Evolutionary conservation across 345 rosid species (phyloP).

Genomic region (Garcia nutans): DNA sequence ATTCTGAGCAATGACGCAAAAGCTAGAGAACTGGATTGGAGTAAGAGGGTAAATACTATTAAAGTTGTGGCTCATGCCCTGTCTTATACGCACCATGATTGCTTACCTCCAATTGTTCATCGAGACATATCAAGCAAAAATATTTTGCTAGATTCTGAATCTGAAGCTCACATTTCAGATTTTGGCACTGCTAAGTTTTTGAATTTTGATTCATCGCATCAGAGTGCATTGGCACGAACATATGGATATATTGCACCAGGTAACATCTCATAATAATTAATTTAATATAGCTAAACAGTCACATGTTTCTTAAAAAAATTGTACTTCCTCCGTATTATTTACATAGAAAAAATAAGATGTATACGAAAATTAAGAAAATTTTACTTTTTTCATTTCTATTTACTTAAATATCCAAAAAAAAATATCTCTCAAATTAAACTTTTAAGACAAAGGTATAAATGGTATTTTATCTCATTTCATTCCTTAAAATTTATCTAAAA

Average conservation of each 20-base stretch:
- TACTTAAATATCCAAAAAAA: too few relatives aligned
- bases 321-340: too few relatives aligned
- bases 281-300: too few relatives aligned
- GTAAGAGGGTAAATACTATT: conserved; percentile 17
- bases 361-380: too few relatives aligned
- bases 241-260: conserved; percentile 20
- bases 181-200: conserved; percentile 21
- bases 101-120: conserved; percentile 4
- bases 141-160: conserved; percentile 8
- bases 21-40: conserved; percentile 30
- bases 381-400: too few relatives aligned
- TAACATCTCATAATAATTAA: not conserved
- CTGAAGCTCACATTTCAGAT: conserved; percentile 10
- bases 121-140: not conserved
- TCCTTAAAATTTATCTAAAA: too few relatives aligned
- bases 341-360: too few relatives aligned
- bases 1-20: conserved; percentile 9
- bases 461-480: too few relatives aligned
- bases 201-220: not conserved
- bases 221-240: conserved; percentile 9
- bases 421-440: too few relatives aligned
- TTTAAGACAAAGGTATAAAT: too few relatives aligned
- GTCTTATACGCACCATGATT: conserved; percentile 13
- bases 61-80: conserved; percentile 13
- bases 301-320: too few relatives aligned